Percentiles rank a stretch among this genome's conserved stretches.
phyloP scores from a whole-genome alignment of 768 basidiomycete species.

The Dacryopinax primogenitus region DNA sequence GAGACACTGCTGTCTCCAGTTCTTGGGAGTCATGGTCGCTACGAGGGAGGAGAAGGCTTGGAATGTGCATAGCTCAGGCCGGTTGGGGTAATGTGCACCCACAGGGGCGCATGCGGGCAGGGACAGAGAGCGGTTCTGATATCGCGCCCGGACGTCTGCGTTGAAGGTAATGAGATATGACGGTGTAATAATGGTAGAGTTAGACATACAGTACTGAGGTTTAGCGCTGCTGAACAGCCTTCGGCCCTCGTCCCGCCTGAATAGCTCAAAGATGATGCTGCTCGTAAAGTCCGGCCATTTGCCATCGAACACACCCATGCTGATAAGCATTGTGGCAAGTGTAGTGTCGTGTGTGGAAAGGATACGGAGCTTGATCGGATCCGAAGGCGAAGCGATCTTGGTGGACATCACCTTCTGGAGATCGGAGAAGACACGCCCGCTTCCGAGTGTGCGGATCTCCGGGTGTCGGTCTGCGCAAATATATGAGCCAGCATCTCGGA shows the following conservation, averaged over 20 bases:
- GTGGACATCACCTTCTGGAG: constrained; percentile 48
- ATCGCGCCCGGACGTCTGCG: constrained; percentile 58
- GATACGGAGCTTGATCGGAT: constrained; percentile 51
- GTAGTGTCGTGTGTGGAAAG: constrained; percentile 41
- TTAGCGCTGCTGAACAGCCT: neutral
- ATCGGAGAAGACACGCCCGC: constrained; percentile 62
- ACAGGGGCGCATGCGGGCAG: constrained; percentile 53
- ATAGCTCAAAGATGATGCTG: constrained; percentile 61
- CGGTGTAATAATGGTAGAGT: neutral
- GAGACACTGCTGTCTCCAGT: constrained; percentile 58
- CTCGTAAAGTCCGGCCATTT: constrained; percentile 71
- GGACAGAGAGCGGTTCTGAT: constrained; percentile 51
- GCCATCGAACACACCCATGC: constrained; percentile 58
- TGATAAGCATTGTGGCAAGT: constrained; percentile 47
- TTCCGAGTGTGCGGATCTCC: constrained; percentile 60
- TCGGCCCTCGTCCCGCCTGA: constrained; percentile 29
- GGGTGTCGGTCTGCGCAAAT: constrained; percentile 47
- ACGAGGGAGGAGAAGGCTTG: constrained; percentile 49
- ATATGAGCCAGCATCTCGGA: constrained; percentile 1
- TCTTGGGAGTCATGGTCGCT: constrained; percentile 47
- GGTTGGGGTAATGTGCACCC: constrained; percentile 54
- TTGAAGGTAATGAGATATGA: neutral
- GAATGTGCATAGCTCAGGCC: constrained; percentile 62
- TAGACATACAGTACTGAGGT: constrained; percentile 33
- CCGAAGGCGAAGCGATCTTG: constrained; percentile 37